These are phyloP conservation scores for Rachicladosporium sp. DNA, from an alignment of 2,329 filamentous ascomycete genomes.

Conservation along the genomic window DNA sequence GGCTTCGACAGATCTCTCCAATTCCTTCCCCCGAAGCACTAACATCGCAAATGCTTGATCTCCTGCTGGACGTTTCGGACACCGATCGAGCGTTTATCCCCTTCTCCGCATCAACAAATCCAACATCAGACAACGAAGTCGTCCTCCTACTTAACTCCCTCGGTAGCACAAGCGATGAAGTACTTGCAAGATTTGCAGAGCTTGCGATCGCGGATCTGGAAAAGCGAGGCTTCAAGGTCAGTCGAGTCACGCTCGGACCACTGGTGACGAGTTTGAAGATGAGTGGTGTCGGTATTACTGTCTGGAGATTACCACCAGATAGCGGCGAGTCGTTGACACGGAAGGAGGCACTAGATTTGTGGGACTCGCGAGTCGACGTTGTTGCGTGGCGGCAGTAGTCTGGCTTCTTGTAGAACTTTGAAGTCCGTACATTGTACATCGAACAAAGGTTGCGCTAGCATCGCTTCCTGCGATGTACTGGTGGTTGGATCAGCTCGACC, in stretches of 20 bases:
- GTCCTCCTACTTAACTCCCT: conserved; percentile 25
- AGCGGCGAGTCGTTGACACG: conserved; percentile 19
- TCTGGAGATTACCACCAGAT: conserved; percentile 23
- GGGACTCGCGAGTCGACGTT: conserved; percentile 25
- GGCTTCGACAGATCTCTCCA: conserved; percentile 42
- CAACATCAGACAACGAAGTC: conserved; percentile 20
- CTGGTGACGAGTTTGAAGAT: conserved; percentile 27
- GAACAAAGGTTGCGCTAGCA: too few species aligned
- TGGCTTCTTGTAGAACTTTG: conserved; percentile 15
- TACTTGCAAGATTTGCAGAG: conserved; percentile 24
- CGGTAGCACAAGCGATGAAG: conserved; percentile 25
- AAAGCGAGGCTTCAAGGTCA: conserved; percentile 21
- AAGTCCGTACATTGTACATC: too few species aligned
- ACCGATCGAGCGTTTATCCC: conserved; percentile 25
- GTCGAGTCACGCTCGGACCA: conserved; percentile 22
- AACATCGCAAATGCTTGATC: conserved; percentile 24
- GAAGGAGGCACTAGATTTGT: conserved; percentile 20
- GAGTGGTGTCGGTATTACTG: conserved; percentile 26
- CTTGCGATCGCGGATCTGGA: conserved; percentile 19
- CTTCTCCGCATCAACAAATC: conserved; percentile 20
- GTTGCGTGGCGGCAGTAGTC: conserved; percentile 25
- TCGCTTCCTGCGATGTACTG: too few species aligned
- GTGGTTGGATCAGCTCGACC: too few species aligned
- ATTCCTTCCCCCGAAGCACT: conserved; percentile 22
- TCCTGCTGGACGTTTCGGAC: conserved; percentile 23